Conservation (phyloP, 2,329 filamentous ascomycete species). For the Septoria linicola region DNA sequence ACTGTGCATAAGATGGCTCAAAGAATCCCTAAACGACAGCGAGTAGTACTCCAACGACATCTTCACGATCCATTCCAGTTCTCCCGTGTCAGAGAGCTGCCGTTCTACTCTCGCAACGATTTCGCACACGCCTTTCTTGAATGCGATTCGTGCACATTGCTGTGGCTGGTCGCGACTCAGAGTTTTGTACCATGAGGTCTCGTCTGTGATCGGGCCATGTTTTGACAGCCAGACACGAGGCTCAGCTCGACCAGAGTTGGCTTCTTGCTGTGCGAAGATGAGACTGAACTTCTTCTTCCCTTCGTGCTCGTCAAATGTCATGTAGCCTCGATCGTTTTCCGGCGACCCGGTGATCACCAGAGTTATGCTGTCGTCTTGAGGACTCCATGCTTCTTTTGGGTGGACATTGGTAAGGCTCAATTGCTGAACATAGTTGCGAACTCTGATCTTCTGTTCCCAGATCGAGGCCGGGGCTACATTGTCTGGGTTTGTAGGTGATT, state of each 20-base stretch:
- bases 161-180: slow-evolving; percentile 6
- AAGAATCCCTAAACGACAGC: slow-evolving; percentile 12
- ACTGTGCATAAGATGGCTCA: slow-evolving; percentile 9
- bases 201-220: slow-evolving; percentile 9
- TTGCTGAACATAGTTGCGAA: slow-evolving; percentile 18
- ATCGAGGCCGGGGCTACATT: slow-evolving; percentile 13
- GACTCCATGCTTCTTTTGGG: slow-evolving; percentile 19
- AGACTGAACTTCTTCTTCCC: slow-evolving; percentile 23
- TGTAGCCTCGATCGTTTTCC: slow-evolving; percentile 22
- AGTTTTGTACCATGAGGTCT: background rate
- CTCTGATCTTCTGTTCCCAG: slow-evolving; percentile 26
- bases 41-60: slow-evolving; percentile 23
- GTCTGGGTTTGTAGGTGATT: slow-evolving; percentile 14
- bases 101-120: slow-evolving; percentile 19
- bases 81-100: slow-evolving; percentile 9
- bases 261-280: slow-evolving; percentile 19
- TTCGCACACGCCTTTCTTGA: slow-evolving; percentile 22
- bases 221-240: slow-evolving; percentile 20
- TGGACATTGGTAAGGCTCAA: slow-evolving; percentile 14
- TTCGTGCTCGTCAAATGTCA: slow-evolving; percentile 22
- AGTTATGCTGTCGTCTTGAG: slow-evolving; percentile 13
- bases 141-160: slow-evolving; percentile 17
- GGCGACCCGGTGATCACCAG: slow-evolving; percentile 22
- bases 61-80: slow-evolving; percentile 22
- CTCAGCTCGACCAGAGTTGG: slow-evolving; percentile 17